Conservation (phyloP, 192 early-diverging fungal species). For the Umbelopsis isabellina region DNA sequence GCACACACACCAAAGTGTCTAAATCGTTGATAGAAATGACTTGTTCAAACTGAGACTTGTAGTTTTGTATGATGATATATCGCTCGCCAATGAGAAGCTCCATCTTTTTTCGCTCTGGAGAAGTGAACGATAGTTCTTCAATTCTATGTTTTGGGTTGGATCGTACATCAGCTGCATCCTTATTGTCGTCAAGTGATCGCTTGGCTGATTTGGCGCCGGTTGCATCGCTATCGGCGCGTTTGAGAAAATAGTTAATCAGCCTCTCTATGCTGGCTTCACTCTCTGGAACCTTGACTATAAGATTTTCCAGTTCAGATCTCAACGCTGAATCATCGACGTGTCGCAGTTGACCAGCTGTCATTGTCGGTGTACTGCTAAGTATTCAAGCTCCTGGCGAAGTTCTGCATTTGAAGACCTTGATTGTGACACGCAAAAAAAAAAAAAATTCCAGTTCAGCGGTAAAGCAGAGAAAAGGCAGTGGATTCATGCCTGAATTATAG, state of each 20-base stretch:
- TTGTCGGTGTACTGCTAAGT: too few relatives aligned
- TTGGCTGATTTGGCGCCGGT: neutral
- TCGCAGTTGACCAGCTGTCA: neutral
- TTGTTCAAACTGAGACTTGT: conserved; percentile 4
- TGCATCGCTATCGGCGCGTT: neutral
- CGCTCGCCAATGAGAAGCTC: neutral
- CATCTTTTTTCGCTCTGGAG: conserved; percentile 19
- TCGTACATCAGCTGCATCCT: neutral
- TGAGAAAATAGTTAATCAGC: conserved; percentile 1
- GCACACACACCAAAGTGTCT: conserved; percentile 12
- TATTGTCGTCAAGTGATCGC: conserved; percentile 2
- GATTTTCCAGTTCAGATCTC: neutral
- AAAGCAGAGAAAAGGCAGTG: too few relatives aligned
- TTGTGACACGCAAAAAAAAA: too few relatives aligned
- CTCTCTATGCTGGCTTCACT: neutral
- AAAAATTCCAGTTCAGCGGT: too few relatives aligned
- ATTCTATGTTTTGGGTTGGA: neutral
- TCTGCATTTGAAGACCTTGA: too few relatives aligned
- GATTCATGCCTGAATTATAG: too few relatives aligned
- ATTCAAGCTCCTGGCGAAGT: too few relatives aligned
- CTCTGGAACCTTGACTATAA: neutral
- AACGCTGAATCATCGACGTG: conserved; percentile 11
- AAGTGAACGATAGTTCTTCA: neutral
- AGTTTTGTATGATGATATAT: neutral
- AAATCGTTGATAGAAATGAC: neutral